Conservation (phyloP, 352 stramenopile species). For the Phytophthora nicotianae region DNA sequence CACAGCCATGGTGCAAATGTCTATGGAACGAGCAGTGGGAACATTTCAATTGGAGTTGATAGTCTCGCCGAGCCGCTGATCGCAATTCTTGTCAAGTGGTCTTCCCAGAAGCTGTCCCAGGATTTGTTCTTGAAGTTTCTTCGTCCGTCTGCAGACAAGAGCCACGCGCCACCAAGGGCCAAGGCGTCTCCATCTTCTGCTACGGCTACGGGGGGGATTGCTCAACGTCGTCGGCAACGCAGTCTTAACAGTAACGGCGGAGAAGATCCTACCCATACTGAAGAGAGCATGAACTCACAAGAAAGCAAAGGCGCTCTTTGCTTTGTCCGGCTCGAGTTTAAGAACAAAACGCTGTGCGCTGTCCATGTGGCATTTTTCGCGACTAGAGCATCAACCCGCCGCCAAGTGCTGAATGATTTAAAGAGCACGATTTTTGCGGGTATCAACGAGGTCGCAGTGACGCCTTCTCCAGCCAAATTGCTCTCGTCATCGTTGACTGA, state of each 20-base stretch:
- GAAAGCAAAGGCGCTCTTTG: constrained; percentile 71
- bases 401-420: constrained; percentile 73
- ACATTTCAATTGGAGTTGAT: constrained; percentile 55
- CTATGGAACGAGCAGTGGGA: constrained; percentile 37
- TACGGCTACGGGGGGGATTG: constrained; percentile 34
- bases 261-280: constrained; percentile 21
- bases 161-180: constrained; percentile 21
- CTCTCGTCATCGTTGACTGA: constrained; percentile 29
- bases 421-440: constrained; percentile 64
- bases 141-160: constrained; percentile 33
- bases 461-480: constrained; percentile 31
- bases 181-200: constrained; percentile 29
- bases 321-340: constrained; percentile 83
- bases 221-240: constrained; percentile 43
- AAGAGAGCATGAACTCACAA: constrained; percentile 26
- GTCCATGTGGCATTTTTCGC: constrained; percentile 90
- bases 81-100: constrained; percentile 72
- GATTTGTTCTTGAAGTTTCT: constrained; percentile 87
- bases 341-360: constrained; percentile 78
- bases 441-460: constrained; percentile 53
- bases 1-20: constrained; percentile 40
- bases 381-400: constrained; percentile 62
- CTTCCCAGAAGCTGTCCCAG: constrained; percentile 74
- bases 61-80: constrained; percentile 61
- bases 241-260: constrained; percentile 33